These are phyloP conservation scores for Epichloe brachyelytri DNA, from an alignment of 2,329 filamentous ascomycete species.

Conservation along the genomic window DNA sequence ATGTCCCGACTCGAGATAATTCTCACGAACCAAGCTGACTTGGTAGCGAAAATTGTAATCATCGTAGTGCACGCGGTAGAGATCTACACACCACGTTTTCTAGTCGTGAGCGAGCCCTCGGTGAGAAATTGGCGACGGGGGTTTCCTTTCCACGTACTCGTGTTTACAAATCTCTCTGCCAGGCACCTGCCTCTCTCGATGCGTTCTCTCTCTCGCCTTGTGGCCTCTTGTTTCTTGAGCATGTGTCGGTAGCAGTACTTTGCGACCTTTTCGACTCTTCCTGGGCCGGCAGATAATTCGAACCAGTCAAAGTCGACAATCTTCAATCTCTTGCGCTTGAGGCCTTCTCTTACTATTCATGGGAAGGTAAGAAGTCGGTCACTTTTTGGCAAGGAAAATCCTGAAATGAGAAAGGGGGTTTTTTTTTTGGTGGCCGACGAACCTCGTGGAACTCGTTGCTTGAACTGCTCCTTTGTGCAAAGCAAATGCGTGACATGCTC, in stretches of 20 bases:
- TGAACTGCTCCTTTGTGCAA: conserved; percentile 48
- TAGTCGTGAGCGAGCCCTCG: too few species aligned
- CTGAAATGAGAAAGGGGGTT: too few species aligned
- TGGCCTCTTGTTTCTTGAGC: conserved; percentile 10
- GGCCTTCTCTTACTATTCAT: conserved; percentile 23
- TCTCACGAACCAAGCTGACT: conserved; percentile 44
- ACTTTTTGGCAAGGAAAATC: too few species aligned
- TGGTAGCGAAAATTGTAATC: conserved; percentile 49
- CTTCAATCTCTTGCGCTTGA: conserved; percentile 21
- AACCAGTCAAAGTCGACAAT: conserved; percentile 42
- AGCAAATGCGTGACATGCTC: conserved; percentile 60
- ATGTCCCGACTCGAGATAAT: neutral
- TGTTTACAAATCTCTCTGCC: conserved; percentile 32
- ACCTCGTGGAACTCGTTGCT: conserved; percentile 27
- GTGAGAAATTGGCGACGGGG: too few species aligned
- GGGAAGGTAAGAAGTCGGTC: neutral
- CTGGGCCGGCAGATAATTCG: conserved; percentile 28
- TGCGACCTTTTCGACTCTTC: neutral
- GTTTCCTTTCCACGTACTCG: conserved; percentile 21
- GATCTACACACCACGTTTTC: conserved; percentile 25
- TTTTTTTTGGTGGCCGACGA: neutral
- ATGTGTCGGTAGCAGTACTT: neutral
- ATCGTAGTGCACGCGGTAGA: conserved; percentile 56
- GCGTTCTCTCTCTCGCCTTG: conserved; percentile 19
- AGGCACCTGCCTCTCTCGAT: conserved; percentile 26